A percentile compares a stretch with the other conserved stretches of the same genome.
Evolutionary conservation across 208 protist species (phyloP).

Genomic region (Leishmania arabica): DNA sequence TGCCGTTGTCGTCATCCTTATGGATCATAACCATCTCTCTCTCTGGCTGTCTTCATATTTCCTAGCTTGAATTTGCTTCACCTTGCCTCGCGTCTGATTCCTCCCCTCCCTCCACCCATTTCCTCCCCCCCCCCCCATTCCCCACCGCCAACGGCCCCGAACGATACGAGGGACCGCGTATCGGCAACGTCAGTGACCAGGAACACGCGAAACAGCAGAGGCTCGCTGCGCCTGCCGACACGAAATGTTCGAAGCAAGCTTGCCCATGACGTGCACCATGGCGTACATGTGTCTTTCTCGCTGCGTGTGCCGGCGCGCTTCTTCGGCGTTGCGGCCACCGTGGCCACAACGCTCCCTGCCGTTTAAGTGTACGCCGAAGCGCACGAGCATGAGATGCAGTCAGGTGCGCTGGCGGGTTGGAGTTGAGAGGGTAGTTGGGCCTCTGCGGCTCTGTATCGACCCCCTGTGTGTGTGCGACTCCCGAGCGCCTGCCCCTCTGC

Average conservation of each 20-base stretch:
- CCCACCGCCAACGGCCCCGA: no score
- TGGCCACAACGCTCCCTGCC: background rate
- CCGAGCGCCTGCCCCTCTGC: background rate
- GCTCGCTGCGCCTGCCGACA: background rate
- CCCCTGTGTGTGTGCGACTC: no score
- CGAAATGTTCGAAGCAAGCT: background rate
- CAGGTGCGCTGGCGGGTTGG: background rate
- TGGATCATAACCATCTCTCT: background rate
- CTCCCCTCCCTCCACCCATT: no score
- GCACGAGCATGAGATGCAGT: background rate
- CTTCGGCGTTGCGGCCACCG: background rate
- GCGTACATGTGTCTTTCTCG: background rate
- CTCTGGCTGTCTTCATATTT: background rate
- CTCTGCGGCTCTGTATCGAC: background rate
- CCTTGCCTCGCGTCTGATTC: background rate
- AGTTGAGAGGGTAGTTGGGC: background rate
- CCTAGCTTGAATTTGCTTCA: background rate
- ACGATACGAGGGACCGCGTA: no score
- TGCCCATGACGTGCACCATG: background rate
- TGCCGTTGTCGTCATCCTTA: background rate
- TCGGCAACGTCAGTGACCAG: no score
- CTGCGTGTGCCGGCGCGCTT: background rate
- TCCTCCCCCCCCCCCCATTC: no score
- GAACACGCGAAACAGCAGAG: background rate
- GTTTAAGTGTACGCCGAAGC: background rate